Base-by-base conservation (phyloP, 129 eudicot genomes). In the Oenanthe sinensis region DNA sequence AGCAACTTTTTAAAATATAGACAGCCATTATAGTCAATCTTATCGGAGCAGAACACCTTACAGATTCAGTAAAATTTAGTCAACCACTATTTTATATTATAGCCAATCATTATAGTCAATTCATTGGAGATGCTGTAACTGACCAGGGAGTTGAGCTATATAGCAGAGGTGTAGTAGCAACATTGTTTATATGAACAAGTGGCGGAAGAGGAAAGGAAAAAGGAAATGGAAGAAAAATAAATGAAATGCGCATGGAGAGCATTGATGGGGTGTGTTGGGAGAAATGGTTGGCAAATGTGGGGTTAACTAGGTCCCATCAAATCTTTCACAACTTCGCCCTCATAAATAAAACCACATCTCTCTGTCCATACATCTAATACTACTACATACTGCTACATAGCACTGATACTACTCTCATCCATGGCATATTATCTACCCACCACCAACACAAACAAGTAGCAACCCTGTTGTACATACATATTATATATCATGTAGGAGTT, bases 221-320 rank as follows among this genome's bases (percentile, higher is more conserved):
- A 24, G 28, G n/a, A n/a, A 55, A 55, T 3, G 65, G 10, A 55
- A 71, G 73, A 8, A 68, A 14, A 39, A 0, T 0, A 1, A 0
- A 39, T 14, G 24, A 20, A 14, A 28, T 46, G 78, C 63, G 78
- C 63, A 49, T 75, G 78, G 78, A 30, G 42, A 42, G 65, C 63
- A 75, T 75, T 46, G 44, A 75, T 48, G 78, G 75, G 78, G 49
- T n/a, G 9, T 47, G 78, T 72, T 47, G 78, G 78, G 78, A 48
- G 78, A 48, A 75, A 75, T 24, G 78, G 78, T 20, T 26, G 62
- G 62, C 62, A 75, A 75, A 28, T 3, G 62, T 75, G 63, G 62
- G 78, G 78, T 20, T 55, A 75, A 75, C 13, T 2, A 45, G 77
- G 46, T 74, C 58, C 58, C 37, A 26, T 67, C 20, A 67, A 12